Conservation (phyloP, 306 rosid species). For the Phaseolus lunatus region DNA sequence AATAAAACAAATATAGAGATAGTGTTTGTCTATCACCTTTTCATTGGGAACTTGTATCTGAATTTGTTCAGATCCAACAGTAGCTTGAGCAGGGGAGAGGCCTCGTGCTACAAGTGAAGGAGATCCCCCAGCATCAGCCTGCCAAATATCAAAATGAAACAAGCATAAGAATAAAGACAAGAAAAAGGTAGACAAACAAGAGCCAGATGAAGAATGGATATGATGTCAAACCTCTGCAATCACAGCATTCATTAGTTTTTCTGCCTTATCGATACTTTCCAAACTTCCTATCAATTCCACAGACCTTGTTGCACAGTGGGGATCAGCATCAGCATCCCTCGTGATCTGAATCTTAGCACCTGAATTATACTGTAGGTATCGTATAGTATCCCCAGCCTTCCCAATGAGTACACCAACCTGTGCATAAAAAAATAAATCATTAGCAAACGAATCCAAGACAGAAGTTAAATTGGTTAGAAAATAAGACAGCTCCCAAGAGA, state of each 20-base stretch:
- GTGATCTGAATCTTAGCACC: conserved; percentile 97
- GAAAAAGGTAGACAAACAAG: background rate
- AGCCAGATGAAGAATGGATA: background rate
- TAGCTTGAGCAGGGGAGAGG: conserved; percentile 70
- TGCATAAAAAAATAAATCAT: conserved; percentile 32
- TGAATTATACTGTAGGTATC: conserved; percentile 86
- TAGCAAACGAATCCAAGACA: conserved; percentile 2
- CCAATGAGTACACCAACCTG: conserved; percentile 99
- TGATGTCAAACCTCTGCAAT: conserved; percentile 76
- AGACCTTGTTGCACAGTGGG: conserved; percentile 67
- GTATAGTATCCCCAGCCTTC: conserved; percentile 95
- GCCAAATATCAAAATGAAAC: conserved; percentile 44
- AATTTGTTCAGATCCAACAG: conserved; percentile 90
- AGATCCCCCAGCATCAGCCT: conserved; percentile 99
- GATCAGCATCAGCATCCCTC: conserved; percentile 90
- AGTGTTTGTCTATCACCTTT: conserved; percentile 60
- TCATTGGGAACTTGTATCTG: conserved; percentile 97
- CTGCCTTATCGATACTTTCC: conserved; percentile 86
- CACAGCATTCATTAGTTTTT: conserved; percentile 86
- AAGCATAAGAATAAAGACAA: background rate
- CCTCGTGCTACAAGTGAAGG: conserved; percentile 97
- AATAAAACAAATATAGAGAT: conserved; percentile 6
- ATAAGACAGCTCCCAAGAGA: conserved; percentile 7
- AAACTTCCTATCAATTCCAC: conserved; percentile 85
- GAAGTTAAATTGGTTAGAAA: background rate